Conservation (phyloP, 2,329 filamentous ascomycete species). For the Hawksworthiomyces lignivorus region DNA sequence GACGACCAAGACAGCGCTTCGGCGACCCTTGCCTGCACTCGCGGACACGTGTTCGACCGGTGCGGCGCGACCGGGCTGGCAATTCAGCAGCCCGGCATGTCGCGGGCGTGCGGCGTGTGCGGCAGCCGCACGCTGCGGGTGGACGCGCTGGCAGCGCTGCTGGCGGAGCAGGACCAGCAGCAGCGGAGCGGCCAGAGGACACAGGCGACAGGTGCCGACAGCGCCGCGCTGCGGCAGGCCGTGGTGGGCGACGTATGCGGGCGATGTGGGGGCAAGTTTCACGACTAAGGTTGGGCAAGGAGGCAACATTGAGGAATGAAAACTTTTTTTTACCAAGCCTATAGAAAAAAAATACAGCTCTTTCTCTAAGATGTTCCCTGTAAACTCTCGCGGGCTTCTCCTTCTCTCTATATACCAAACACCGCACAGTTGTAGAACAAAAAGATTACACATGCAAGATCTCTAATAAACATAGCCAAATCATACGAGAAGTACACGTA, state of each 20-base stretch:
- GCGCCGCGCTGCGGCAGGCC: constrained; percentile 8
- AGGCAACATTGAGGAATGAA: too few relatives aligned
- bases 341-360: too few relatives aligned
- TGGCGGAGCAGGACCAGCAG: constrained; percentile 1
- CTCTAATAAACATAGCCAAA: too few relatives aligned
- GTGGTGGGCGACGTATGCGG: constrained; percentile 22
- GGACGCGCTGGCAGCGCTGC: constrained; percentile 30
- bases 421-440: too few relatives aligned
- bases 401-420: constrained; percentile 4
- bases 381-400: too few relatives aligned
- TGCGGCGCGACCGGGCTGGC: constrained; percentile 48
- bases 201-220: constrained; percentile 14
- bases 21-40: constrained; percentile 19
- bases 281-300: too few relatives aligned
- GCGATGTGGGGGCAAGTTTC: constrained; percentile 29
- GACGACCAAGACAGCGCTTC: not conserved
- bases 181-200: constrained; percentile 5
- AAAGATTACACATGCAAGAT: too few relatives aligned
- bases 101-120: constrained; percentile 48
- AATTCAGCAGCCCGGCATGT: constrained; percentile 46
- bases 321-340: too few relatives aligned
- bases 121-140: constrained; percentile 41
- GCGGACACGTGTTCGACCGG: constrained; percentile 36
- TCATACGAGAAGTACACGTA: too few relatives aligned
- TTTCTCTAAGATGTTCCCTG: too few relatives aligned